Base-by-base conservation (phyloP, 2,329 filamentous ascomycete species). In the Rhexocercosporidium sp. region DNA sequence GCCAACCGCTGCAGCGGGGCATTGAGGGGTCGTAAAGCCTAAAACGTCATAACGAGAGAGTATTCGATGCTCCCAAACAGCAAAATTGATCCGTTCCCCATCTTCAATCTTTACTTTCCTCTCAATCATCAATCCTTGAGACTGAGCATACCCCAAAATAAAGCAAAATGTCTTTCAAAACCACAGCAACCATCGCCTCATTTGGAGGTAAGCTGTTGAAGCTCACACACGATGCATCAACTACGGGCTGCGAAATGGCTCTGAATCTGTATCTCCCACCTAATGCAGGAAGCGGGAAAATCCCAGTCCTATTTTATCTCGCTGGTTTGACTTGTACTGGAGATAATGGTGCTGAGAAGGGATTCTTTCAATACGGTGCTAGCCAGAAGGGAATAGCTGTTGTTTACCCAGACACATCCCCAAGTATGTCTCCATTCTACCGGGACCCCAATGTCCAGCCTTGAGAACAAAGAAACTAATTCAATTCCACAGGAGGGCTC, bases 131-230 rank as follows among this genome's bases (percentile, higher is more conserved):
- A 46, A 44, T 27, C 29, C 29, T n/a, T 3, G 14, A 22, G 46
- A 20, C 47, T 37, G 8, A 8, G 39, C n/a, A 41, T 18, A 9
- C 53, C 20, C 61, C 65, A 85, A 72, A 44, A 18, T 12, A n/a
- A 18, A n/a, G 4, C 20, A 6, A 47, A 70, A 96, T 96, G 94
- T 84, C 91, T 67, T 94, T 98, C 84, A 92, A 92, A 78, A 97
- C 92, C 73, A 96, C 92, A 79, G 91, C 93, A 68, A 93, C 92
- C 70, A 97, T 98, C 81, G 86, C 90, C 83, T 92, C 90, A 79
- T 98, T 97, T 78, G 95, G 94, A 78, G 96, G 96, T 78, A 94
- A 94, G 82, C 91, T 99, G 68, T 88, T 97, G 75, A 98, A 99
- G 85, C 92, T 99, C 69, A 89, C 90, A 75, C 96, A 99, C 86